These are phyloP conservation scores for Zygotorulaspora florentina DNA, from an alignment of 805 yeast genomes.

Conservation along the genomic window DNA sequence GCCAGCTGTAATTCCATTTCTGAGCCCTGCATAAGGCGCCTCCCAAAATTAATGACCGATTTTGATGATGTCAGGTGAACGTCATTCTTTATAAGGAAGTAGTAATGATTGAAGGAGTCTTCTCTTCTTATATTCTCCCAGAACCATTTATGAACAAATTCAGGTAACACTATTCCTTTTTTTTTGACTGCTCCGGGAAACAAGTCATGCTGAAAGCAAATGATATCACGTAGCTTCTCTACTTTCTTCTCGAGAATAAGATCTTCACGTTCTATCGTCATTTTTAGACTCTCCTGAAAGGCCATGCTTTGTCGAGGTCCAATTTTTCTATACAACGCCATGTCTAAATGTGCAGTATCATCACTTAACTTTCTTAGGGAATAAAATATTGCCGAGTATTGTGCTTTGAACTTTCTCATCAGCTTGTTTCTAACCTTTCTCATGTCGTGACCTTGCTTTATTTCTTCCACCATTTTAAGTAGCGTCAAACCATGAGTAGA, in stretches of 20 bases:
- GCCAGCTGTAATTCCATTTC: conserved; percentile 27
- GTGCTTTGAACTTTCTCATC: conserved; percentile 6
- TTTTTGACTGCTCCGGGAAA: conserved; percentile 14
- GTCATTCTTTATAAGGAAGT: conserved; percentile 24
- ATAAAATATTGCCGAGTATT: conserved; percentile 7
- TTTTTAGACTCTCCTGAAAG: conserved; percentile 7
- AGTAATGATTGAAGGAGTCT: conserved; percentile 23
- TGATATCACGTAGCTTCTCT: conserved; percentile 16
- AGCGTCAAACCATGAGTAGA: conserved; percentile 7
- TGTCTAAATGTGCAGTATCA: conserved; percentile 9
- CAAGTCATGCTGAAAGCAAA: conserved; percentile 19
- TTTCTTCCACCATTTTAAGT: conserved; percentile 1
- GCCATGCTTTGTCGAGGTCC: conserved; percentile 15
- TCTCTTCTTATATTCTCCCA: conserved; percentile 16
- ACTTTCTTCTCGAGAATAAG: conserved; percentile 9
- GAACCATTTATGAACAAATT: conserved; percentile 29
- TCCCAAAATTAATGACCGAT: conserved; percentile 11
- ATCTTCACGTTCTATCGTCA: conserved; percentile 3
- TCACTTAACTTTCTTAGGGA: conserved; percentile 3
- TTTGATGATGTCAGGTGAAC: conserved; percentile 19
- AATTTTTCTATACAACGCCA: conserved; percentile 13
- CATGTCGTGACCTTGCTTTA: conserved; percentile 10
- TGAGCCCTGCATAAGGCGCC: conserved; percentile 27
- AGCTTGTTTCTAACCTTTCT: conserved; percentile 18
- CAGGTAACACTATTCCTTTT: conserved; percentile 19